These are phyloP conservation scores for Nakaseomyces bracarensis DNA, from an alignment of 1,139 yeast species.

Conservation along the genomic window DNA sequence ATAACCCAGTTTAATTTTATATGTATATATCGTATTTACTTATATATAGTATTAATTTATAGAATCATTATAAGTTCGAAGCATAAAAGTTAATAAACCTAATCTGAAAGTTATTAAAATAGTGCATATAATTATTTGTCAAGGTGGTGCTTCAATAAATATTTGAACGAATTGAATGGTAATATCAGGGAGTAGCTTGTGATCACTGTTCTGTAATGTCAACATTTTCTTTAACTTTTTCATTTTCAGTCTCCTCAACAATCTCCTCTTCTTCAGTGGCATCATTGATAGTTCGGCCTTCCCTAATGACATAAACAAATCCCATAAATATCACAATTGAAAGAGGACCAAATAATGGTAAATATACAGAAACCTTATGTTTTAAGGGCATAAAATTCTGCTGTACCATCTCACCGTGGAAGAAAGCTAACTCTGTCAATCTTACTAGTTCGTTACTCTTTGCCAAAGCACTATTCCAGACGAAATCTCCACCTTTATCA, in stretches of 20 bases:
- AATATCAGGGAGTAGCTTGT: too few species aligned
- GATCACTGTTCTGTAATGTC: too few species aligned
- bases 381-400: constrained; percentile 93
- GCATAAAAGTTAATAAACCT: too few species aligned
- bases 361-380: constrained; percentile 85
- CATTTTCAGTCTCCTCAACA: neutral
- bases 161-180: too few species aligned
- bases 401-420: constrained; percentile 90
- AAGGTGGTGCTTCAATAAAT: too few species aligned
- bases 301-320: constrained; percentile 38
- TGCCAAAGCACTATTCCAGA: constrained; percentile 42
- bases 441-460: constrained; percentile 49
- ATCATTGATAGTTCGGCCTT: constrained; percentile 16
- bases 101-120: too few species aligned
- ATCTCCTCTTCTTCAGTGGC: constrained; percentile 10
- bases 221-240: neutral
- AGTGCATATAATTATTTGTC: too few species aligned
- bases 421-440: constrained; percentile 69
- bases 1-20: too few species aligned
- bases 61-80: too few species aligned
- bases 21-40: too few species aligned
- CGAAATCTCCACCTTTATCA: constrained; percentile 15
- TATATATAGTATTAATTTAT: too few species aligned
- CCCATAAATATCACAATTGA: constrained; percentile 62
- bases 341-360: constrained; percentile 83